Evolutionary conservation across 805 yeast genomes (phyloP), one percentile per base, ranked within the genome.

Genomic region (Ogataea methanolica): DNA sequence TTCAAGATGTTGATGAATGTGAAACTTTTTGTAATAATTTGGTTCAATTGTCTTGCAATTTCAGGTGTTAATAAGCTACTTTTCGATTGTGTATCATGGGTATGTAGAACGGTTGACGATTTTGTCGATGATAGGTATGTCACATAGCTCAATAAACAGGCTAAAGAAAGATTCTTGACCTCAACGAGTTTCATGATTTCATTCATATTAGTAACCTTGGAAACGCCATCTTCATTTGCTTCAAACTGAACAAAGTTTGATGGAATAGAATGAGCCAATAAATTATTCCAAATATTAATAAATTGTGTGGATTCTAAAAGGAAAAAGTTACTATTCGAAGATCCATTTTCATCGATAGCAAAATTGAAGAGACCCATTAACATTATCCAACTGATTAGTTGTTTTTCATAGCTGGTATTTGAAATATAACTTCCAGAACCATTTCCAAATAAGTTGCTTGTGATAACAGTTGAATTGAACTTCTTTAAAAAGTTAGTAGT

Each of bases 281-380:
- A 68, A 39, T 76, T 73, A 51, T 81, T 81, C 91, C 91, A 86
- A 47, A 85, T 69, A 9, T 72, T 62, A 41, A 85, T 63, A 43
- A 86, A 69, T 53, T 83, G 88, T 3, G 81, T 73, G 14, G 75
- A 66, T 52, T 83, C 83, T 47, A 79, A 69, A 43, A 73, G 68
- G 35, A 86, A 68, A 47, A 79, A 76, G 22, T 71, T 66, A 15
- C 74, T 73, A 35, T 84, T 85, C 0, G 61, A 48, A 7, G 46
- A 39, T 1, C 66, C 58, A 26, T 52, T 50, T 7, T 50, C 52
- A 37, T 63, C 62, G 3, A 65, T 54, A 2, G 63, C 66, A 56
- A 79, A 76, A 43, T 81, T 76, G 73, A 85, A 78, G 4, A 85
- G 62, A 2, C 92, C 92, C 50, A 74, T 70, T 21, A 86, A 57